Conservation (phyloP, 129 eudicot genomes). For the Arctium lappa region DNA sequence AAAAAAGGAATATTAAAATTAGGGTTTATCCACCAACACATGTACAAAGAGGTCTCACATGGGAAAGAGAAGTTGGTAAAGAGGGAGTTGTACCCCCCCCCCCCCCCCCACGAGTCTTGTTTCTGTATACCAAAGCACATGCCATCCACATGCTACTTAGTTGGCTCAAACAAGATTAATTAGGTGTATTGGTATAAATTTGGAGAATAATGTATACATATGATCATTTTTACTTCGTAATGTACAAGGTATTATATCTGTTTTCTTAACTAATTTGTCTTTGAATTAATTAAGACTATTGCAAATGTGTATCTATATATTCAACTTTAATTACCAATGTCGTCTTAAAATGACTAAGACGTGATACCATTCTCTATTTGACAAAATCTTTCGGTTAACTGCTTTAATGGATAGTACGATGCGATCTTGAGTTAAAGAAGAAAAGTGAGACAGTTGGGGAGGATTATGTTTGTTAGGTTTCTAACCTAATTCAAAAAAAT, state of each 20-base stretch:
- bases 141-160: conserved; percentile 29
- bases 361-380: background rate
- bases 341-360: background rate
- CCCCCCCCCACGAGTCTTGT: conserved; percentile 26
- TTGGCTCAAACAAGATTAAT: conserved; percentile 15
- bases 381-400: background rate
- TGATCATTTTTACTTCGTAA: too few relatives aligned
- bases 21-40: conserved; percentile 29
- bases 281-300: background rate
- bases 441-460: background rate
- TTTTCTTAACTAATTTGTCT: too few relatives aligned
- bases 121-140: conserved; percentile 29
- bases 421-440: background rate
- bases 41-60: conserved; percentile 25
- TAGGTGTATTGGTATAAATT: conserved; percentile 9
- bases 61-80: conserved; percentile 30
- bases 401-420: background rate
- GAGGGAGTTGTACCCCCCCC: conserved; percentile 22
- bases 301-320: background rate
- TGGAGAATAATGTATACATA: background rate
- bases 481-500: background rate
- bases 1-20: background rate
- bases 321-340: background rate
- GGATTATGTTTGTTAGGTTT: conserved; percentile 1
- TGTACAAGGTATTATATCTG: background rate